Base-by-base conservation (phyloP, 371 early-diverging fungal genomes). In the Mucor plumbeus region DNA sequence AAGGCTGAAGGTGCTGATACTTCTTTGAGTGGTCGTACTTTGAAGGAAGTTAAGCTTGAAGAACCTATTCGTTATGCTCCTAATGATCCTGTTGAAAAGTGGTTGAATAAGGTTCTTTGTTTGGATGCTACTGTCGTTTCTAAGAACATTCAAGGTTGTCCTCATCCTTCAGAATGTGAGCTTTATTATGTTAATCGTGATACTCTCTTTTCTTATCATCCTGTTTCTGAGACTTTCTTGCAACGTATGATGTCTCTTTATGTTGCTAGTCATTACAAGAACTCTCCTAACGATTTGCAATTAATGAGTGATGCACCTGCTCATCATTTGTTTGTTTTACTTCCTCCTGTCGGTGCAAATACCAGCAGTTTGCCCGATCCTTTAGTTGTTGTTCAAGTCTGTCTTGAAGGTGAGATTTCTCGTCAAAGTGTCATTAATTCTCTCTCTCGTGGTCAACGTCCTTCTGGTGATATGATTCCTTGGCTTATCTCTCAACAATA, bases 181-280 rank as follows among this genome's bases (percentile, higher is more conserved):
- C 87, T 99, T 31, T 99, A 87, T 80, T 91, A 92, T 79, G 96
- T 99, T 43, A 97, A 97, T 85, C 93, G 99, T 67, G 96, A 97
- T 74, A 94, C 97, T 4, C 87, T 99, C 55, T 97, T 99, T 83
- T 91, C 95, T 31, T 97, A 94, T 80, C 97, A 98, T 78, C 92
- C 96, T 34, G 97, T 95, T 13, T 91, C 95, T 34, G 99, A 99
- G 78, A 91, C 92, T 3, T 97, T 99, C 77, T 83, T 99, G 85
- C 97, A 97, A 73, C 91, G 94, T 64, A 95, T 99, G 92, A 94
- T 99, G 93, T 89, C 93, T 14, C 79, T 99, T 48, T 99, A 99
- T 73, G 97, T 97, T 34, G 92, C 98, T 31, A 94, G 97, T 68
- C 99, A 99, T 77, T 99, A 99, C 89, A 99, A 98, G 86, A 99